Evolutionary conservation across 345 rosid species (phyloP).

Genomic region (Eucalyptus virginea): DNA sequence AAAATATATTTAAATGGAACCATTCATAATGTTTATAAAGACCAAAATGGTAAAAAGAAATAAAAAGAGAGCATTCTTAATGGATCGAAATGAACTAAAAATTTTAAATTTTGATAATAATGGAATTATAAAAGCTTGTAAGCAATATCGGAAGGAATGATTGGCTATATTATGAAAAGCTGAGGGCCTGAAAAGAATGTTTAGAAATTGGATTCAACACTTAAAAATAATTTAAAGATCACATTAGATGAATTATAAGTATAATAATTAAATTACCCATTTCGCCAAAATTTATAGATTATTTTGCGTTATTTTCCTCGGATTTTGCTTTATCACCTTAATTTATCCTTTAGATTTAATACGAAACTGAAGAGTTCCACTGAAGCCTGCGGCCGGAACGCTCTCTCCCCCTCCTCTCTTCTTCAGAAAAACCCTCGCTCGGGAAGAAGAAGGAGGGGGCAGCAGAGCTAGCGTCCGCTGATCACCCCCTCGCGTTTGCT

Average conservation of each 20-base stretch:
- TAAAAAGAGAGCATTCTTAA: neutral
- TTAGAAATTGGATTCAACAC: neutral
- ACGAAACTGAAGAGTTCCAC: neutral
- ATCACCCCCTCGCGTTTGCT: neutral
- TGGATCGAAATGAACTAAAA: neutral
- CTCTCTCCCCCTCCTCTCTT: neutral
- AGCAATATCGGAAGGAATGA: neutral
- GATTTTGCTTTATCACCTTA: neutral
- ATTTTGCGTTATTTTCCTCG: neutral
- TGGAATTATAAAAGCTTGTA: accelerated
- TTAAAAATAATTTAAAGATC: neutral
- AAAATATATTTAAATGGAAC: neutral
- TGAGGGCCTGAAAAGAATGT: neutral
- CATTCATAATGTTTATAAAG: neutral
- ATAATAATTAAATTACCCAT: neutral
- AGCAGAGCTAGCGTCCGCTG: neutral
- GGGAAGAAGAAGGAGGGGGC: neutral
- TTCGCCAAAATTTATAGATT: neutral
- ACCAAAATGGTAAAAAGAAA: neutral
- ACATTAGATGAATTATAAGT: neutral
- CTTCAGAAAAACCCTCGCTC: neutral
- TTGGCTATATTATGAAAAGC: neutral
- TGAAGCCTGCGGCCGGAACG: neutral
- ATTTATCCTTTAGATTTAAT: neutral
- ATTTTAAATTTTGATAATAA: accelerated